A percentile compares a stretch with the other conserved stretches of the same genome.
phyloP scores from a whole-genome alignment of 140 eudicot species.

The Stevia rebaudiana region DNA sequence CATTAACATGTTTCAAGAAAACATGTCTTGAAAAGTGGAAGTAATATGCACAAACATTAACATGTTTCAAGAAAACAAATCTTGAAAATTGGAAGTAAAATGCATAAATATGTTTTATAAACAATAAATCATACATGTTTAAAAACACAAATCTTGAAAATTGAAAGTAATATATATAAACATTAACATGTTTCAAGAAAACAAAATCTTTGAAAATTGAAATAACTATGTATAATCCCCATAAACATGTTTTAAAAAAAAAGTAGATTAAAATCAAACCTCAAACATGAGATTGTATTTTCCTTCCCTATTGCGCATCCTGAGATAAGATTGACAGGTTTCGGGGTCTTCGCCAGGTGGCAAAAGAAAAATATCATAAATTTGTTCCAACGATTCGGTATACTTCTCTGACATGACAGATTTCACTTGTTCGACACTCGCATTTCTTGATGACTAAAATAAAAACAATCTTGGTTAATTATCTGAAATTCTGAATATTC shows the following conservation, averaged over 20 bases:
- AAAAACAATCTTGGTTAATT: neutral
- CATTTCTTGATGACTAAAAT: conserved; percentile 60
- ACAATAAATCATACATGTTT: no score
- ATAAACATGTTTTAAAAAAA: neutral
- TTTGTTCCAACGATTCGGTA: conserved; percentile 55
- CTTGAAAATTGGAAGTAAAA: no score
- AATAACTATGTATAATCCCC: conserved; percentile 5
- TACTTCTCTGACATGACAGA: conserved; percentile 53
- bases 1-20: no score
- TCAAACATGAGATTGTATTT: conserved; percentile 98
- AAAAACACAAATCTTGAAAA: neutral
- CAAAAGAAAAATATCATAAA: conserved; percentile 84
- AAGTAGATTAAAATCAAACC: conserved; percentile 36
- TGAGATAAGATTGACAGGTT: conserved; percentile 87
- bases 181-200: neutral
- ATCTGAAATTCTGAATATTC: neutral
- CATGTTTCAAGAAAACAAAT: no score
- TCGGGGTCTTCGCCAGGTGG: conserved; percentile 99
- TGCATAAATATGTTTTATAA: no score
- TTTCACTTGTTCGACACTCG: conserved; percentile 64
- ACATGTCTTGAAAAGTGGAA: no score
- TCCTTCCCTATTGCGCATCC: conserved; percentile 93
- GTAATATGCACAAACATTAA: no score
- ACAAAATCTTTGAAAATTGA: neutral
- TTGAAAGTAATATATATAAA: neutral